phyloP scores from a whole-genome alignment of 345 rosid species.

The Fremontodendron californicum region DNA sequence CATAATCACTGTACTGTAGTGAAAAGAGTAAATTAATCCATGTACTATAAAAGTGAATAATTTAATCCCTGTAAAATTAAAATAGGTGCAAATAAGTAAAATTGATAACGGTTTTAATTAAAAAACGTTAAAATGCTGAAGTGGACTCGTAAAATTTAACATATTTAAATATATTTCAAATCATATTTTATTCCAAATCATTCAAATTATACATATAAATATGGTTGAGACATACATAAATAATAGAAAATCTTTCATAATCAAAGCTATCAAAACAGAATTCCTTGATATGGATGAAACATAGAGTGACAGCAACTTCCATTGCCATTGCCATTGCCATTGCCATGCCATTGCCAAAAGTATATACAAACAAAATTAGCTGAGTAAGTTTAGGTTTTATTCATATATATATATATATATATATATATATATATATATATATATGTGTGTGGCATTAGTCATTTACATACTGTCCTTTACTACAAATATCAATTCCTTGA shows the following conservation, averaged over 20 bases:
- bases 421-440: too few relatives aligned
- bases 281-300: not conserved
- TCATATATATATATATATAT: not conserved
- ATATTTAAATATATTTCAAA: too few relatives aligned
- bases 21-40: too few relatives aligned
- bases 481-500: not conserved
- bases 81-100: too few relatives aligned
- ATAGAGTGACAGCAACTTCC: not conserved
- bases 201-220: not conserved
- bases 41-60: too few relatives aligned
- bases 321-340: not conserved
- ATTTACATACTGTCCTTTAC: not conserved
- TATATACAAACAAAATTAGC: not conserved
- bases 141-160: too few relatives aligned
- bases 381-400: not conserved
- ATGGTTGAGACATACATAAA: not conserved
- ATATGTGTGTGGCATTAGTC: too few relatives aligned
- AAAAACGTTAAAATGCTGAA: too few relatives aligned
- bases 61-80: too few relatives aligned
- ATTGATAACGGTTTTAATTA: too few relatives aligned
- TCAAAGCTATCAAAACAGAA: not conserved
- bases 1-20: too few relatives aligned
- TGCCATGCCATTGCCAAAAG: not conserved
- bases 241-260: not conserved
- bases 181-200: too few relatives aligned